Evolutionary conservation across 345 rosid species (phyloP).

Genomic region (Jatropha curcas): DNA sequence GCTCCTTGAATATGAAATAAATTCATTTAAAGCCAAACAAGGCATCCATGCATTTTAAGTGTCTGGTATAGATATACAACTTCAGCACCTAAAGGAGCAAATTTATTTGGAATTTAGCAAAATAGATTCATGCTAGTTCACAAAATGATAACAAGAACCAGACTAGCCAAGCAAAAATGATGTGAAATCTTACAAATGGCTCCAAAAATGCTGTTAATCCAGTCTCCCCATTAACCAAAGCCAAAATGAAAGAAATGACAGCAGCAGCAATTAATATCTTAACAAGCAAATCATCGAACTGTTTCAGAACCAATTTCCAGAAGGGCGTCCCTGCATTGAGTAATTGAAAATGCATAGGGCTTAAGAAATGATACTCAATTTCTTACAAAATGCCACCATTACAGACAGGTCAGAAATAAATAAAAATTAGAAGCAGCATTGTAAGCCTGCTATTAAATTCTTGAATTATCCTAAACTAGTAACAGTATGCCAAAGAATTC

Average conservation of each 20-base stretch:
- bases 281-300: constrained; percentile 97
- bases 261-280: constrained; percentile 98
- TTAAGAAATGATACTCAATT: background rate
- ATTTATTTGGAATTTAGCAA: constrained; percentile 3
- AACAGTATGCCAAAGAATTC: background rate
- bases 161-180: constrained; percentile 22
- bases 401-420: background rate
- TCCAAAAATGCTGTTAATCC: constrained; percentile 94
- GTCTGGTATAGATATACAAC: background rate
- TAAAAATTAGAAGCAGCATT: background rate
- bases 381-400: background rate
- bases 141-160: constrained; percentile 3
- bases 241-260: constrained; percentile 75
- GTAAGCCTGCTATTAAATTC: too few relatives aligned
- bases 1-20: background rate
- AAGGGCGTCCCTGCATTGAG: constrained; percentile 78
- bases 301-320: constrained; percentile 97
- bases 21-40: background rate
- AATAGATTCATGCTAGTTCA: background rate
- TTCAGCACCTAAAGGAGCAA: background rate
- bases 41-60: background rate
- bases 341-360: constrained; percentile 22
- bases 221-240: constrained; percentile 93
- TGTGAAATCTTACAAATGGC: constrained; percentile 81
- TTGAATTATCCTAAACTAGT: background rate